Base-by-base conservation (phyloP, 805 yeast species). In the Candida nitratophila region DNA sequence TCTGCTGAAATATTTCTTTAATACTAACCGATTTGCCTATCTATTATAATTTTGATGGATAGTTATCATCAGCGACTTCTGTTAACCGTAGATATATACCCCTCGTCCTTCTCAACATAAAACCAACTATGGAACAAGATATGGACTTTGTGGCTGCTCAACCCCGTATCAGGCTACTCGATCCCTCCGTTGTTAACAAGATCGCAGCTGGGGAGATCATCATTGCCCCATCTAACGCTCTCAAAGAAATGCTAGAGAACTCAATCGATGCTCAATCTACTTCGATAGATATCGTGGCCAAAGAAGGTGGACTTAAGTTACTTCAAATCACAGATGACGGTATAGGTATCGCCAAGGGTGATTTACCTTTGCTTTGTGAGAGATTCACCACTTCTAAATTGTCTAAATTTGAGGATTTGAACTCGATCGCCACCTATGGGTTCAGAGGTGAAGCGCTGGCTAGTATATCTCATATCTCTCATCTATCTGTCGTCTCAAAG, bases 201-300 rank as follows among this genome's bases (percentile, higher is more conserved):
- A 93, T 93, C 24, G 99, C 99, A 0, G 99, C 99, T 1, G 99
- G 99, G 0, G 98, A 93, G 65, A 87, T 93, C 64, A 86, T 93
- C 45, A 76, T 90, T 24, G 91, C 90, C 4, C 98, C 99, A 0
- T 85, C 91, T 5, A 93, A 91, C 60, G 99, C 99, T 0, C 66
- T 93, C 36, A 93, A 93, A 59, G 99, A 93, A 61, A 68, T 93
- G 68, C 66, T 93, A 47, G 99, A 93, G 65, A 93, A 93, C 68
- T 77, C 95, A 6, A 79, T 93, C 12, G 99, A 93, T 60, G 97
- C 99, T 0, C 71, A 74, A 0, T 69, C 95, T 12, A 72, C 90
- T 0, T 60, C 73, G 40, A 76, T 93, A 14, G 96, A 91, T 37
- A 76, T 93, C 1, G 55, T 83, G 3, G 86, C 82, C n/a, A 85